Base-by-base conservation (phyloP, 345 rosid genomes). In the Geranium rotundifolium region DNA sequence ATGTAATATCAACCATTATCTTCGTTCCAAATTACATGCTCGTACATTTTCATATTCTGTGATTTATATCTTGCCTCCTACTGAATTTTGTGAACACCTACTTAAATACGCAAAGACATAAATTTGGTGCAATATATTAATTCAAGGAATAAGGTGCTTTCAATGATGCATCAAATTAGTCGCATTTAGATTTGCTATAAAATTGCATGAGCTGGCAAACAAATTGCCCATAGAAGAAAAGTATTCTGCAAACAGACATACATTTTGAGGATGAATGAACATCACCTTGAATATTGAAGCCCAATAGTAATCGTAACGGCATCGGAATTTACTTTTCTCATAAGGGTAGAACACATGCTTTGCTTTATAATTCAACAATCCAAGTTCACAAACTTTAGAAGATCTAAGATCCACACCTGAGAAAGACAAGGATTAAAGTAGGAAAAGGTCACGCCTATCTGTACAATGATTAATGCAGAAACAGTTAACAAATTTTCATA, bases 231-330 rank as follows among this genome's bases (percentile, higher is more conserved):
- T 5, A 41, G 50, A 6, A 41, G 10, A 4, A 41, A 6, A 41
- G n/a, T 9, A 41, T 41, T 4, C 4, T 5, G 50, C 50, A 41
- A 41, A 41, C 50, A 41, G 14, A 41, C 50, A n/a, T n/a, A 41
- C 50, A 41, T 41, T 6, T 1, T 4, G 50, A n/a, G n/a, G 1
- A 13, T 6, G 1, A 41, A 41, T 41, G 4, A 9, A 6, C 10
- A 57, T 55, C 64, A 92, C 98, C 95, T 89, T 81, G 73, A 92
- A 92, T 46, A 92, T 84, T 59, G 96, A 92, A 63, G 93, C 86
- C 98, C 96, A 92, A 60, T 92, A 92, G 75, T 92, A 92, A 75
- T 92, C 98, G 75, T 79, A 82, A 31, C 84, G 97, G 71, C 98
- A 92, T 41, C 93, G 85, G 79, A 87, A 89, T 71, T 79, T 85